Evolutionary conservation across 1,139 yeast genomes (phyloP).

Genomic region (Nakaseomyces nivariensis): DNA sequence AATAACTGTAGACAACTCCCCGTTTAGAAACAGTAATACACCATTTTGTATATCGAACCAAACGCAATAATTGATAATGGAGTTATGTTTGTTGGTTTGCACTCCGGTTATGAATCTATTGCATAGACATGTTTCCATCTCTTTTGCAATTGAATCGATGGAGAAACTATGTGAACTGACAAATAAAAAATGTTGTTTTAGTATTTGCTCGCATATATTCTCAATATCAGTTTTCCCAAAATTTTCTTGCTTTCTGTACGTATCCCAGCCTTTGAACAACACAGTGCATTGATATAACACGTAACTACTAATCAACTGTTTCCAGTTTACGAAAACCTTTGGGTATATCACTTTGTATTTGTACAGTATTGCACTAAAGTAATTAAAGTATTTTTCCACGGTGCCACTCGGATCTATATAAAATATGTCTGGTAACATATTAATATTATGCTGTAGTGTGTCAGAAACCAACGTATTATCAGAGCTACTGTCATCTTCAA

Average conservation of each 20-base stretch:
- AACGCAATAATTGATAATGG: constrained; percentile 9
- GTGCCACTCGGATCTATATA: not conserved
- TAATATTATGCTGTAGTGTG: not conserved
- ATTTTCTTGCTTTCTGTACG: not conserved
- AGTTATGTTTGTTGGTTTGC: not conserved
- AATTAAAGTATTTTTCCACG: not conserved
- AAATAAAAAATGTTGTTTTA: not conserved
- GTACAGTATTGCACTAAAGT: not conserved
- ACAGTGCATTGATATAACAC: not conserved
- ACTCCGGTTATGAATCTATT: constrained; percentile 4
- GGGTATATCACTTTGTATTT: not conserved
- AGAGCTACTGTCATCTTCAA: not conserved
- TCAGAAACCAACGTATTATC: not conserved
- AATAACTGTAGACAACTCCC: not conserved
- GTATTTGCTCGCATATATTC: not conserved
- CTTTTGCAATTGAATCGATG: not conserved
- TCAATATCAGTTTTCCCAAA: not conserved
- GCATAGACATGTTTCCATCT: not conserved
- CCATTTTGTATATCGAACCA: constrained; percentile 20
- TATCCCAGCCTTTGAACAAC: not conserved
- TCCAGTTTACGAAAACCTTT: not conserved
- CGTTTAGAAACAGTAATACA: constrained; percentile 16
- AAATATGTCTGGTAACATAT: not conserved
- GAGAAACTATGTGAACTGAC: not conserved
- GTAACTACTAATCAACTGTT: not conserved